Conservation (phyloP, 108 stramenopile genomes). For the Epithemia pelagica region DNA sequence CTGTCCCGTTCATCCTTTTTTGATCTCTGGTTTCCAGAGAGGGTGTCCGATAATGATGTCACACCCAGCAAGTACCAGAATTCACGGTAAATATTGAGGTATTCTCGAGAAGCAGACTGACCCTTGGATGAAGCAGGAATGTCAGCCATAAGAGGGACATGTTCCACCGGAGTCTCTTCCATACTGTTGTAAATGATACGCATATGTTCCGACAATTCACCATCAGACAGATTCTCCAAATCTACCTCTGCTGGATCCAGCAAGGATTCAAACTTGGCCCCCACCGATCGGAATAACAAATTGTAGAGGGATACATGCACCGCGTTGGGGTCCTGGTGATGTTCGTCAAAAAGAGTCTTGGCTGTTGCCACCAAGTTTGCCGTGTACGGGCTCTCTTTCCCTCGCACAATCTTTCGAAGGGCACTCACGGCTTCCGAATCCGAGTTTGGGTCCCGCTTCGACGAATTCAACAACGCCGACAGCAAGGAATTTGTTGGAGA, state of each 20-base stretch:
- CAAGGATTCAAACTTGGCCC: constrained; percentile 38
- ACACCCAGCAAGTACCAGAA: constrained; percentile 68
- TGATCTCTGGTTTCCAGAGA: constrained; percentile 3
- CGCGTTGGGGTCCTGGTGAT: constrained; percentile 44
- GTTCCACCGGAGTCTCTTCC: constrained; percentile 41
- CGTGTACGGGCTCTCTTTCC: neutral
- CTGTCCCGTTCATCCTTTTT: constrained; percentile 1
- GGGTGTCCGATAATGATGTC: constrained; percentile 39
- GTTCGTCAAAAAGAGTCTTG: constrained; percentile 19
- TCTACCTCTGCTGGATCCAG: constrained; percentile 25
- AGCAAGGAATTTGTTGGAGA: constrained; percentile 25
- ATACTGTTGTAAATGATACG: constrained; percentile 75
- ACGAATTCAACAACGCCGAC: constrained; percentile 16
- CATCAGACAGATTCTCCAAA: constrained; percentile 64
- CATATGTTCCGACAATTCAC: constrained; percentile 58
- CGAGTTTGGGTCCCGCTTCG: neutral
- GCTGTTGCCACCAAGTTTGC: constrained; percentile 30
- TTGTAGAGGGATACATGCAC: constrained; percentile 56
- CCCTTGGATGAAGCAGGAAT: neutral
- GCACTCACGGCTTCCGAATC: neutral
- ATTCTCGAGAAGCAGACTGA: constrained; percentile 27
- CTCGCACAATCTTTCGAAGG: constrained; percentile 6
- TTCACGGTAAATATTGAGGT: constrained; percentile 58
- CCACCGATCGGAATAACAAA: constrained; percentile 77
- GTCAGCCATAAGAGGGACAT: constrained; percentile 50